Evolutionary conservation across 2,329 filamentous ascomycete genomes (phyloP).

Genomic region (Xylariaceae sp.): DNA sequence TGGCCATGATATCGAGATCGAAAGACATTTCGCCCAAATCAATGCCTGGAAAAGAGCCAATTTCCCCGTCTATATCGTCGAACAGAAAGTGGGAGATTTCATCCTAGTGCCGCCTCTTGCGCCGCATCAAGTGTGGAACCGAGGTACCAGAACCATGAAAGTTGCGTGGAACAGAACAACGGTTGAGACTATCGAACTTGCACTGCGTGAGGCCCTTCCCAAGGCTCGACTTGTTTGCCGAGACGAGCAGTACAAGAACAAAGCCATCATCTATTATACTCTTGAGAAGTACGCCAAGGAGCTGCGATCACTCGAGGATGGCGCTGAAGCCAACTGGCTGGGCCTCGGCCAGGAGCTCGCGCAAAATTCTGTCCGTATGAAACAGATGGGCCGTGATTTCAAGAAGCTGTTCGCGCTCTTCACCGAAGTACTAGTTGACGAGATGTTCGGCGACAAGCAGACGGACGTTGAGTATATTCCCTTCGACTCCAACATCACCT

Average conservation of each 20-base stretch:
- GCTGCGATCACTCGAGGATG: conserved; percentile 49
- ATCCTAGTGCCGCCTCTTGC: conserved; percentile 92
- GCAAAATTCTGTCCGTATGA: conserved; percentile 45
- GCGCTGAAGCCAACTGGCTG: conserved; percentile 42
- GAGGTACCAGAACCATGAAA: conserved; percentile 92
- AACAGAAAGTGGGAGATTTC: conserved; percentile 86
- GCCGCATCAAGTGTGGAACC: conserved; percentile 97
- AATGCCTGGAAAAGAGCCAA: conserved; percentile 94
- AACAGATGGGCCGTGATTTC: conserved; percentile 77
- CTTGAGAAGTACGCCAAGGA: conserved; percentile 71
- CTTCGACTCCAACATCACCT: conserved; percentile 89
- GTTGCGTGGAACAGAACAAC: conserved; percentile 97
- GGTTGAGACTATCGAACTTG: conserved; percentile 81
- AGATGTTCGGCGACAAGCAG: conserved; percentile 74
- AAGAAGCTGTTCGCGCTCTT: conserved; percentile 72
- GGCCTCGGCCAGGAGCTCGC: conserved; percentile 42
- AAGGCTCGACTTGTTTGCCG: conserved; percentile 87
- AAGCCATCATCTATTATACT: conserved; percentile 87
- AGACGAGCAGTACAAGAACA: conserved; percentile 98
- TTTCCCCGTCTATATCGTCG: conserved; percentile 87
- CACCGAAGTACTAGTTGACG: conserved; percentile 72
- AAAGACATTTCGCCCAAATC: conserved; percentile 92
- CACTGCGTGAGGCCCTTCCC: conserved; percentile 79
- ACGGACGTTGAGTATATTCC: conserved; percentile 68
- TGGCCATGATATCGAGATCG: conserved; percentile 93